Percentiles rank a stretch among this genome's conserved stretches.
phyloP scores from a whole-genome alignment of 164 flowering plant genomes.

The Buxus sempervirens region DNA sequence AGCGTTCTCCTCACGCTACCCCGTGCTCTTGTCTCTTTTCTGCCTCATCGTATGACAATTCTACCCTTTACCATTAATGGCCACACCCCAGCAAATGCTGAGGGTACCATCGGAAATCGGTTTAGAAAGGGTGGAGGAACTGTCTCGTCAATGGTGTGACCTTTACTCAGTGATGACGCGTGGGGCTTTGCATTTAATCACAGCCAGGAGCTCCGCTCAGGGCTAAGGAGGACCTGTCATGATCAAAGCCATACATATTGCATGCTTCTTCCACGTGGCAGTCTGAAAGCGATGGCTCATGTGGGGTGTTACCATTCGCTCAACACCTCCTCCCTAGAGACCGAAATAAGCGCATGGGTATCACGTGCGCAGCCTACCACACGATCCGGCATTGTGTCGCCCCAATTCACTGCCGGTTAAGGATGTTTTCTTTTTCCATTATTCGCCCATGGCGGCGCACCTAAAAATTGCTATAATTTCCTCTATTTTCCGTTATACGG shows the following conservation, averaged over 20 bases:
- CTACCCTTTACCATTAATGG: no score
- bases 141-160: no score
- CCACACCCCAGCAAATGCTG: no score
- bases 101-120: no score
- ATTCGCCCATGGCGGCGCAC: background rate
- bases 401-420: background rate
- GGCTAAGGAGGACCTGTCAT: background rate
- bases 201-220: conserved; percentile 7
- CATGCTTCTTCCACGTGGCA: background rate
- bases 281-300: background rate
- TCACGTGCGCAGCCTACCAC: conserved; percentile 18
- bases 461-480: background rate
- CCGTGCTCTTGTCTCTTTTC: no score
- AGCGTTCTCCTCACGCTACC: no score
- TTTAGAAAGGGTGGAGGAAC: no score
- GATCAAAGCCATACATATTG: background rate
- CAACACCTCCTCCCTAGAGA: no score
- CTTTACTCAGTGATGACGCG: background rate
- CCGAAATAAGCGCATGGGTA: conserved; percentile 17
- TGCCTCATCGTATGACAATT: no score
- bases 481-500: conserved; percentile 1
- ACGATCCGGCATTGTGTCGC: conserved; percentile 16
- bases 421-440: background rate
- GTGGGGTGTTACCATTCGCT: background rate
- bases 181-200: background rate